These are phyloP conservation scores for Debaryomyces prosopidis DNA, from an alignment of 805 yeast genomes.

Conservation along the genomic window DNA sequence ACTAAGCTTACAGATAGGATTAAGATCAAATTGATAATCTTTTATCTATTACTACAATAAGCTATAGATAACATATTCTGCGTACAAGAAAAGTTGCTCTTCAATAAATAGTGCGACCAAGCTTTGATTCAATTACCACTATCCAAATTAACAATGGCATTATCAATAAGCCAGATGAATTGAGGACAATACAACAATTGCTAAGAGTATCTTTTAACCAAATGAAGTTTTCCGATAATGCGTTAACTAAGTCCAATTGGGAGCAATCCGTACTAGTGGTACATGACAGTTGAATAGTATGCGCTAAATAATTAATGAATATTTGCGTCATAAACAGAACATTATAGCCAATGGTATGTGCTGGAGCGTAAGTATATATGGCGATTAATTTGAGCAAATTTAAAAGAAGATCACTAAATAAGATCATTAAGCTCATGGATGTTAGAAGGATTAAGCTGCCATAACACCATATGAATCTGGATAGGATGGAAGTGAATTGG, in stretches of 20 bases:
- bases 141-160: conserved; percentile 24
- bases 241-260: not conserved
- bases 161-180: conserved; percentile 16
- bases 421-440: conserved; percentile 11
- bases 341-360: conserved; percentile 23
- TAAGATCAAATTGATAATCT: too few species aligned
- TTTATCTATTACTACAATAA: too few species aligned
- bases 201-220: conserved; percentile 10
- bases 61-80: too few species aligned
- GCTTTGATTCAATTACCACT: conserved; percentile 14
- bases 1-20: too few species aligned
- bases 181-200: conserved; percentile 19
- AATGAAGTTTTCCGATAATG: conserved; percentile 3
- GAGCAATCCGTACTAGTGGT: conserved; percentile 7
- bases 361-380: conserved; percentile 4
- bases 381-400: conserved; percentile 12
- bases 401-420: conserved; percentile 20
- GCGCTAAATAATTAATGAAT: conserved; percentile 16
- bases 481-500: conserved; percentile 12
- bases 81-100: too few species aligned
- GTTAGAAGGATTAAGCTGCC: conserved; percentile 14
- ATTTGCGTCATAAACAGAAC: conserved; percentile 23
- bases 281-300: conserved; percentile 6
- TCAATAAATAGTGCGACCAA: conserved; percentile 1
- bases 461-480: conserved; percentile 24